A percentile compares a stretch with the other conserved stretches of the same genome.
phyloP scores from a whole-genome alignment of 306 rosid genomes.

The Rubus parviflorus region DNA sequence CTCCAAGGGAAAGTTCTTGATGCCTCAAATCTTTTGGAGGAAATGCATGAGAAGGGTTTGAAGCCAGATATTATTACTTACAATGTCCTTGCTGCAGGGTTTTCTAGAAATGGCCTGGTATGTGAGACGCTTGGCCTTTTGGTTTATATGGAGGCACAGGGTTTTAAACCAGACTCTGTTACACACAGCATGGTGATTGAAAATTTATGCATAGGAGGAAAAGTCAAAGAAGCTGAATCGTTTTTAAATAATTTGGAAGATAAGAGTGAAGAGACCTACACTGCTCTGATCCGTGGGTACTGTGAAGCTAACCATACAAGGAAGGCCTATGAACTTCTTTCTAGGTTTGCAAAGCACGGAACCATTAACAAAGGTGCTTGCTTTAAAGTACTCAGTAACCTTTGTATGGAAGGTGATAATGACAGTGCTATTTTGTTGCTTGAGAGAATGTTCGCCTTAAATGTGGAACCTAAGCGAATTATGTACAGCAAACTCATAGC shows the following conservation, averaged over 20 bases:
- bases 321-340: slow-evolving; percentile 51
- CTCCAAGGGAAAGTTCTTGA: slow-evolving; percentile 36
- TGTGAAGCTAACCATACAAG: slow-evolving; percentile 49
- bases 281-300: slow-evolving; percentile 71
- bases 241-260: slow-evolving; percentile 49
- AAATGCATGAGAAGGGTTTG: slow-evolving; percentile 56
- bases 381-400: slow-evolving; percentile 52
- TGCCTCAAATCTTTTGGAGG: slow-evolving; percentile 48
- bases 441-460: slow-evolving; percentile 39
- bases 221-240: slow-evolving; percentile 57
- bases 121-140: slow-evolving; percentile 42
- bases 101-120: slow-evolving; percentile 55
- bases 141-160: slow-evolving; percentile 50
- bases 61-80: slow-evolving; percentile 67
- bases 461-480: slow-evolving; percentile 49
- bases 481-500: slow-evolving; percentile 57
- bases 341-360: slow-evolving; percentile 48
- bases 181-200: slow-evolving; percentile 63
- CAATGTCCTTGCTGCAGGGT: slow-evolving; percentile 67
- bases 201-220: slow-evolving; percentile 64
- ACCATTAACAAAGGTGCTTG: slow-evolving; percentile 35
- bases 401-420: slow-evolving; percentile 46
- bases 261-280: slow-evolving; percentile 52
- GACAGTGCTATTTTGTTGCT: slow-evolving; percentile 42
- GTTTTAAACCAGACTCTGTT: slow-evolving; percentile 49